phyloP scores from a whole-genome alignment of 192 early-diverging fungal genomes.

The Coemansia sp. region DNA sequence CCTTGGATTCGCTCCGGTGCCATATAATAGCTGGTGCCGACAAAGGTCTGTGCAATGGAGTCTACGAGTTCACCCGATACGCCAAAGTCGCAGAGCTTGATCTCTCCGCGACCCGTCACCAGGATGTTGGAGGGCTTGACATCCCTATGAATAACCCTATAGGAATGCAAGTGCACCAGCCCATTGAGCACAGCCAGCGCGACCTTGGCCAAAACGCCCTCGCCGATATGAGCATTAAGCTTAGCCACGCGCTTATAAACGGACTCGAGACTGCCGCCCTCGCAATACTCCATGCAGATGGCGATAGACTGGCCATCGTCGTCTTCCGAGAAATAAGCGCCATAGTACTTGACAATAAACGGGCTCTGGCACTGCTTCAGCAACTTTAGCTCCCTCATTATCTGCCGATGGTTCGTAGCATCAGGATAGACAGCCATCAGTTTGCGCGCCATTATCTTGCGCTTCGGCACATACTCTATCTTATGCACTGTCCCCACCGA shows the following conservation, averaged over 20 bases:
- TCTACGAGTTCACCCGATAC: slow-evolving; percentile 89
- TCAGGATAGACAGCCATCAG: slow-evolving; percentile 65
- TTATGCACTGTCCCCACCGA: slow-evolving; percentile 91
- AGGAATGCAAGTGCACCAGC: slow-evolving; percentile 83
- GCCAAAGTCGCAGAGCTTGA: slow-evolving; percentile 98
- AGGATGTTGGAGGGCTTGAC: slow-evolving; percentile 99
- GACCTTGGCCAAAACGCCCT: slow-evolving; percentile 85
- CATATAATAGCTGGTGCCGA: slow-evolving; percentile 97
- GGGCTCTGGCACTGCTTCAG: slow-evolving; percentile 86
- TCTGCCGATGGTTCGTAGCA: slow-evolving; percentile 74
- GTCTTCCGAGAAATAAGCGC: slow-evolving; percentile 82
- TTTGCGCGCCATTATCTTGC: slow-evolving; percentile 90
- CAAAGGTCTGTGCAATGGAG: slow-evolving; percentile 90
- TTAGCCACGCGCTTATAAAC: slow-evolving; percentile 77
- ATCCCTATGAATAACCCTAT: slow-evolving; percentile 92
- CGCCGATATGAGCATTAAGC: slow-evolving; percentile 77
- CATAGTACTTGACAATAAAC: slow-evolving; percentile 93
- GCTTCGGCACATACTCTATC: slow-evolving; percentile 72
- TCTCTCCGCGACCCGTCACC: slow-evolving; percentile 79
- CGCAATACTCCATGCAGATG: slow-evolving; percentile 98
- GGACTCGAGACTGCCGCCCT: slow-evolving; percentile 86
- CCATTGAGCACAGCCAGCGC: slow-evolving; percentile 87
- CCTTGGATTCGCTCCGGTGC: slow-evolving; percentile 97
- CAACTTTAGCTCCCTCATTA: slow-evolving; percentile 88
- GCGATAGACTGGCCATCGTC: slow-evolving; percentile 72